These are phyloP conservation scores for Incumbomyces lentus DNA, from an alignment of 2,329 filamentous ascomycete genomes.

Conservation along the genomic window DNA sequence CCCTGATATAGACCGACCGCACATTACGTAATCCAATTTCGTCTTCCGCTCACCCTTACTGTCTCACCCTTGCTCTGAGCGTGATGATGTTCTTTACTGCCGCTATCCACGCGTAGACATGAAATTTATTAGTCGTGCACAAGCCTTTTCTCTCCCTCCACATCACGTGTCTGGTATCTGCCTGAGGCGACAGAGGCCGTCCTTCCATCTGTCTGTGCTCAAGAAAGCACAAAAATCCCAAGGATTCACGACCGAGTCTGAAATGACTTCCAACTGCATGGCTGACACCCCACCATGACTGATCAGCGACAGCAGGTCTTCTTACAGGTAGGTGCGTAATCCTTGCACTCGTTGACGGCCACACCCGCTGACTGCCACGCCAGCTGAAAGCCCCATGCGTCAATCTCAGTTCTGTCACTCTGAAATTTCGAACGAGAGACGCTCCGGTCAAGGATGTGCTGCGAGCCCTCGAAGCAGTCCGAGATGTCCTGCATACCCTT, in stretches of 20 bases:
- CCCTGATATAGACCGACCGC: constrained; percentile 61
- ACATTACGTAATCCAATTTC: neutral
- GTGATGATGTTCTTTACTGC: too few relatives aligned
- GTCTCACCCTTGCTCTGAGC: neutral
- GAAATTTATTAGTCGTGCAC: too few relatives aligned
- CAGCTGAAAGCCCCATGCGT: constrained; percentile 51
- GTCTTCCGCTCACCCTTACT: neutral
- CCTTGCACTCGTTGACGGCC: neutral
- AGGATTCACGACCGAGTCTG: too few relatives aligned
- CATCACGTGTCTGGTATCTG: too few relatives aligned
- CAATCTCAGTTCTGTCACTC: constrained; percentile 44
- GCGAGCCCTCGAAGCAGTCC: constrained; percentile 36
- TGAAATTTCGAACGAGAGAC: constrained; percentile 40
- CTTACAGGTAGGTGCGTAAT: neutral
- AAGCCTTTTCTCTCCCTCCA: too few relatives aligned
- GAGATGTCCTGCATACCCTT: constrained; percentile 30
- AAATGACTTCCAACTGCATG: too few relatives aligned
- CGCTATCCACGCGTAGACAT: too few relatives aligned
- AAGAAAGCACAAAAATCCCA: too few relatives aligned
- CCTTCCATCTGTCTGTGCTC: too few relatives aligned
- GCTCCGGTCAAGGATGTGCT: constrained; percentile 38
- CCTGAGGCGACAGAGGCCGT: too few relatives aligned
- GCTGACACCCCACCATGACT: neutral
- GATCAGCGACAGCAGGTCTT: constrained; percentile 5
- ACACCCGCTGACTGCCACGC: neutral